Conservation (phyloP, 1,139 yeast species). For the Meyerozyma guilliermondii region DNA sequence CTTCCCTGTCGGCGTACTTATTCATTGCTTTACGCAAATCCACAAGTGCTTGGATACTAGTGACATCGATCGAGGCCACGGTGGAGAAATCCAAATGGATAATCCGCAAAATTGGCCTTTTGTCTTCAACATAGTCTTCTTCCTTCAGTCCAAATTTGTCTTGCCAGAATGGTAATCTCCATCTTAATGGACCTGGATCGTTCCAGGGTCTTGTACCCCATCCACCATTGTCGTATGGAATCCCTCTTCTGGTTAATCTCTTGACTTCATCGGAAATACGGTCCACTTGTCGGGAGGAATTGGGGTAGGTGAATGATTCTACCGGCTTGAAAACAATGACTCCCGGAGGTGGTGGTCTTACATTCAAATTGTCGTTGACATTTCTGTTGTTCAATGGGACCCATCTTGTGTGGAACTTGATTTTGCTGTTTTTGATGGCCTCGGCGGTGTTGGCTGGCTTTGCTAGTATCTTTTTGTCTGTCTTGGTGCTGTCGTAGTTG, state of each 20-base stretch:
- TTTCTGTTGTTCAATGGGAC: slow-evolving; percentile 62
- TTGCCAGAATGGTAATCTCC: slow-evolving; percentile 31
- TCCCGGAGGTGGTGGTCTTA: slow-evolving; percentile 85
- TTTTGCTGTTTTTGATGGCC: slow-evolving; percentile 21
- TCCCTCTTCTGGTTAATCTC: slow-evolving; percentile 57
- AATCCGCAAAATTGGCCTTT: slow-evolving; percentile 63
- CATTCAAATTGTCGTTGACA: slow-evolving; percentile 53
- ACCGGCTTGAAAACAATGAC: slow-evolving; percentile 79
- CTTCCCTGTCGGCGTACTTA: slow-evolving; percentile 74
- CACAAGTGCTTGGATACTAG: slow-evolving; percentile 72
- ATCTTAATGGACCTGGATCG: slow-evolving; percentile 68
- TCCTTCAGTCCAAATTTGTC: slow-evolving; percentile 9
- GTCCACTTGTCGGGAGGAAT: slow-evolving; percentile 72
- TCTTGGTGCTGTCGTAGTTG: slow-evolving; percentile 18
- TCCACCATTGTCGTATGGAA: slow-evolving; percentile 43
- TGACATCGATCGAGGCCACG: slow-evolving; percentile 71
- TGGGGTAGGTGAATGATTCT: slow-evolving; percentile 79
- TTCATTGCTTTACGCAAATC: slow-evolving; percentile 73
- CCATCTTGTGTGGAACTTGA: slow-evolving; percentile 67
- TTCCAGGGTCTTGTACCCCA: slow-evolving; percentile 75
- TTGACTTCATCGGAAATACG: slow-evolving; percentile 64
- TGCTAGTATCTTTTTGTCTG: slow-evolving; percentile 10
- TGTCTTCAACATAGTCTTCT: slow-evolving; percentile 27
- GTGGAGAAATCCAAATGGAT: slow-evolving; percentile 78
- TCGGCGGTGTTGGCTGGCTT: slow-evolving; percentile 17